Percentiles rank a stretch among this genome's conserved stretches.
phyloP scores from a whole-genome alignment of 2,329 filamentous ascomycete species.

The Alternaria arborescens region DNA sequence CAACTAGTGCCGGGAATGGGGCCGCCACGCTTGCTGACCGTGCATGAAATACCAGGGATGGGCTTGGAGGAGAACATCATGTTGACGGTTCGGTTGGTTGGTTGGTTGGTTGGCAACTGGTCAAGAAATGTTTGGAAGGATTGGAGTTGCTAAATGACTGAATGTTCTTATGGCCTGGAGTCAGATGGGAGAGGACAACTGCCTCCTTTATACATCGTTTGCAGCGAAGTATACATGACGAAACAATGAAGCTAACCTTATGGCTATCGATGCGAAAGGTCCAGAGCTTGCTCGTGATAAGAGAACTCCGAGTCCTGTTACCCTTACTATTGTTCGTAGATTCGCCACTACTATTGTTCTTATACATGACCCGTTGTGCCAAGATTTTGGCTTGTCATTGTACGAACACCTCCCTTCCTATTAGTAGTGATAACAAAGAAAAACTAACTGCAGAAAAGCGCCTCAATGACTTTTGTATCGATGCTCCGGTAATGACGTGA shows the following conservation, averaged over 20 bases:
- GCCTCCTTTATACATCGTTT: slow-evolving; percentile 23
- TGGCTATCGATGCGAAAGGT: background rate
- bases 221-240: background rate
- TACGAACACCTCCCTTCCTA: slow-evolving; percentile 2
- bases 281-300: background rate
- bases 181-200: background rate
- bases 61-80: slow-evolving; percentile 15
- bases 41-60: background rate
- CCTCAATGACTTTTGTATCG: background rate
- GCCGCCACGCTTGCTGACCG: background rate
- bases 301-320: background rate
- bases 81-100: slow-evolving; percentile 21
- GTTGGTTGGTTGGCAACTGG: slow-evolving; percentile 3
- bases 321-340: slow-evolving; percentile 2
- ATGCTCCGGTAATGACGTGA: background rate
- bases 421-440: background rate
- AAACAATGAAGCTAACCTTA: background rate
- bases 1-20: background rate
- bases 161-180: slow-evolving; percentile 22
- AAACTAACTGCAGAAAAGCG: background rate
- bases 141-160: slow-evolving; percentile 27
- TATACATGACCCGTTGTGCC: background rate
- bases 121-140: slow-evolving; percentile 19
- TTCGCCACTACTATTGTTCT: slow-evolving; percentile 4
- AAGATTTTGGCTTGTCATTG: background rate